These are phyloP conservation scores for Phytopythium helicoides DNA, from an alignment of 352 stramenopile species.

Conservation along the genomic window DNA sequence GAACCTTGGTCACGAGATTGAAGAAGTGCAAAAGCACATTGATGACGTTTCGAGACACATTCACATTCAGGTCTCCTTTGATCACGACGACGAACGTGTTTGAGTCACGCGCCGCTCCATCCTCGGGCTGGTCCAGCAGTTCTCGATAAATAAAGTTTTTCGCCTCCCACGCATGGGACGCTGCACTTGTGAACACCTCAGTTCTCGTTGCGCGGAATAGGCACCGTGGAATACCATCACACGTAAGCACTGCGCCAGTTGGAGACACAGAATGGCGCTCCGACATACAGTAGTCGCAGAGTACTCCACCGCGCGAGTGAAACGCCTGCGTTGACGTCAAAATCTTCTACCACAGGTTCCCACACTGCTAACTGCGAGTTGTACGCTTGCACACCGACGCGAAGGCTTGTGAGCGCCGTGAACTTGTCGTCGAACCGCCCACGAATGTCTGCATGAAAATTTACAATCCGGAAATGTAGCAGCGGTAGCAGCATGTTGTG, in stretches of 20 bases:
- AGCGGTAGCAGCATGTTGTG: constrained; percentile 86
- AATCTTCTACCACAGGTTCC: constrained; percentile 84
- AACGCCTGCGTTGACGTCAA: constrained; percentile 76
- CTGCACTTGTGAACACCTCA: constrained; percentile 61
- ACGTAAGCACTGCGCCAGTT: constrained; percentile 48
- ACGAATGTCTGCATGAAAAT: constrained; percentile 66
- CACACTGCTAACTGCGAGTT: constrained; percentile 86
- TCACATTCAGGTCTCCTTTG: constrained; percentile 81
- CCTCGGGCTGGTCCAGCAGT: constrained; percentile 53
- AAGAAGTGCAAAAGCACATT: constrained; percentile 82
- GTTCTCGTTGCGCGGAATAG: constrained; percentile 66
- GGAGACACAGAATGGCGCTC: constrained; percentile 61
- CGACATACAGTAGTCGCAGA: constrained; percentile 82
- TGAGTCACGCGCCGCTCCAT: constrained; percentile 49
- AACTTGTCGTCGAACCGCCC: constrained; percentile 61
- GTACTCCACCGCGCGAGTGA: constrained; percentile 57
- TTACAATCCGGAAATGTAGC: constrained; percentile 68
- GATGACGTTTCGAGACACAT: constrained; percentile 77
- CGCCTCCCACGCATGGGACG: constrained; percentile 61
- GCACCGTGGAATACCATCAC: constrained; percentile 71
- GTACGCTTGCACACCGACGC: constrained; percentile 78
- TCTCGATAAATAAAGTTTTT: constrained; percentile 88
- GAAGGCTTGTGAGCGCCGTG: constrained; percentile 56
- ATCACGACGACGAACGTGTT: constrained; percentile 77
- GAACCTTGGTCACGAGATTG: constrained; percentile 66